Conservation (phyloP, 2,329 filamentous ascomycete species). For the Alternaria sp. region DNA sequence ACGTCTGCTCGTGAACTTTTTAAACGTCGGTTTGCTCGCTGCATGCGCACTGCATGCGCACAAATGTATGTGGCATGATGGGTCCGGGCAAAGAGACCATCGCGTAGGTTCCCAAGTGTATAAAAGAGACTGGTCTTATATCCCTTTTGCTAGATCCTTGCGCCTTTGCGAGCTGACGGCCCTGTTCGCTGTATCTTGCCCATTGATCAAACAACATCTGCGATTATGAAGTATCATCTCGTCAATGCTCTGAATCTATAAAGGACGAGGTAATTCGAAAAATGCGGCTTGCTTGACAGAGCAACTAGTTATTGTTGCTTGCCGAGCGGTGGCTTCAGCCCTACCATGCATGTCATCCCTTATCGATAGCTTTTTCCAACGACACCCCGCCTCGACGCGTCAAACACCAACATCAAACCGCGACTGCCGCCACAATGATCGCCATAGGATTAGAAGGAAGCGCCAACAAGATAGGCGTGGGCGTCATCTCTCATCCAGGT, state of each 20-base stretch:
- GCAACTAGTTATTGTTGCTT: neutral
- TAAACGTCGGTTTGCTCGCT: neutral
- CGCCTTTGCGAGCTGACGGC: neutral
- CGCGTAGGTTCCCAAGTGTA: neutral
- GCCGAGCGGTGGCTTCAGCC: conserved; percentile 7
- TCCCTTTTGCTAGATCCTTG: neutral
- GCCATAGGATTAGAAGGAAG: conserved; percentile 86
- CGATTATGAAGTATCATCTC: neutral
- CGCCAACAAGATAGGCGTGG: conserved; percentile 96
- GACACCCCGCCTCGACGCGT: conserved; percentile 35
- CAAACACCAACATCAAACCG: conserved; percentile 10
- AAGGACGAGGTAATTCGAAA: too few species aligned
- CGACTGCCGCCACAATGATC: conserved; percentile 60
- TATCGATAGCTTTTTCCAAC: conserved; percentile 32
- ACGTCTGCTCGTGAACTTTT: neutral
- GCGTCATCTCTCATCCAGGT: conserved; percentile 81
- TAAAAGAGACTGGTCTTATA: neutral
- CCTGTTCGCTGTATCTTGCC: neutral
- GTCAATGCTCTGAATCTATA: neutral
- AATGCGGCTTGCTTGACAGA: neutral
- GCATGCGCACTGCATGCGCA: neutral
- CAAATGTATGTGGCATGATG: neutral
- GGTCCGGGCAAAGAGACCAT: neutral
- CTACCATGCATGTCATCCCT: conserved; percentile 22
- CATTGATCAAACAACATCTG: neutral